These are phyloP conservation scores for Lepidopterella palustris DNA, from an alignment of 495 filamentous ascomycete species.

Conservation along the genomic window DNA sequence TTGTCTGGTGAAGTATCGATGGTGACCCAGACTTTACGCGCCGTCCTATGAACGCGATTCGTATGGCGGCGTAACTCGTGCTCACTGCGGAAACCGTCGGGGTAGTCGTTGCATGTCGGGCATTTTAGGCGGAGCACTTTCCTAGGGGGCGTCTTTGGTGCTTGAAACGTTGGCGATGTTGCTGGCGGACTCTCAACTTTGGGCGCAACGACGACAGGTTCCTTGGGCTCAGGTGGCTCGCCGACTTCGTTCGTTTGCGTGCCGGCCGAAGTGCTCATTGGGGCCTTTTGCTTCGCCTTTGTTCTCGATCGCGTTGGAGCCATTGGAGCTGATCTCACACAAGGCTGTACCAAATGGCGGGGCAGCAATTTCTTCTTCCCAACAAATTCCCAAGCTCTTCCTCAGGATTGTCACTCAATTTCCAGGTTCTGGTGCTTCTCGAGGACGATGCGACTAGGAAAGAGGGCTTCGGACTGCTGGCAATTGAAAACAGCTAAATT, in stretches of 20 bases:
- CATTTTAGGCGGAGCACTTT: conserved; percentile 25
- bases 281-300: conserved; percentile 2
- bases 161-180: conserved; percentile 22
- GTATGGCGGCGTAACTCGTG: conserved; percentile 27
- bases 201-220: conserved; percentile 17
- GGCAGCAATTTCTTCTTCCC: background rate
- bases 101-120: conserved; percentile 25
- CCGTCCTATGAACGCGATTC: conserved; percentile 25
- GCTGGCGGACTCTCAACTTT: conserved; percentile 9
- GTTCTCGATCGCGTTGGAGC: background rate
- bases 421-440: background rate
- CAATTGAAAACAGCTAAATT: background rate
- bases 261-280: conserved; percentile 16
- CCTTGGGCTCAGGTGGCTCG: conserved; percentile 10
- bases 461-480: background rate
- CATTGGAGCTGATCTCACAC: background rate
- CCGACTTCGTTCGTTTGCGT: conserved; percentile 13
- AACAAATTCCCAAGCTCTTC: background rate
- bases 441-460: background rate
- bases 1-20: conserved; percentile 28
- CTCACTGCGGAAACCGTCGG: conserved; percentile 29
- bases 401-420: background rate
- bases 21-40: conserved; percentile 29
- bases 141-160: conserved; percentile 14
- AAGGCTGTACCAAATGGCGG: background rate